These are phyloP conservation scores for Craterostigma plantagineum DNA, from an alignment of 257 asterid species.

Conservation along the genomic window DNA sequence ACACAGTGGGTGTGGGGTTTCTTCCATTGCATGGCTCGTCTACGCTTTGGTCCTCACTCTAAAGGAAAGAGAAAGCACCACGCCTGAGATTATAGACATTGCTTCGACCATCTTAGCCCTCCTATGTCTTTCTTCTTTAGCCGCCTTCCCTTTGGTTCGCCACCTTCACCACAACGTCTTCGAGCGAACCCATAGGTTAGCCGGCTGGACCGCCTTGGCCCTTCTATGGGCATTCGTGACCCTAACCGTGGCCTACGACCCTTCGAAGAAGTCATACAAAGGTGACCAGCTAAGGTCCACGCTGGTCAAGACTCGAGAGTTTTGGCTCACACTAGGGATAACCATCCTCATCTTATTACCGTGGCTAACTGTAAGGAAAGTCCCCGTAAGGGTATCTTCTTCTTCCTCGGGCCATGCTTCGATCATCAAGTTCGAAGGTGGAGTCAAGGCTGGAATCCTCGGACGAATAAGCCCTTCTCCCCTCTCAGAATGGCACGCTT, in stretches of 20 bases:
- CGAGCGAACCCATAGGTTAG: slow-evolving; percentile 50
- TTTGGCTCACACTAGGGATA: slow-evolving; percentile 31
- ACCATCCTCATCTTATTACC: slow-evolving; percentile 32
- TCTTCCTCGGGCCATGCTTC: slow-evolving; percentile 66
- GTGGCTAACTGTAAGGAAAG: slow-evolving; percentile 44
- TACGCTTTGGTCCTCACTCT: slow-evolving; percentile 36
- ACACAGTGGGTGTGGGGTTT: slow-evolving; percentile 56
- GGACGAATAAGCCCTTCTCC: slow-evolving; percentile 72
- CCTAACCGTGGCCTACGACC: slow-evolving; percentile 34
- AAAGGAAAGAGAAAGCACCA: slow-evolving; percentile 23
- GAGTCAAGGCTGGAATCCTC: slow-evolving; percentile 39
- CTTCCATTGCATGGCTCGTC: slow-evolving; percentile 50
- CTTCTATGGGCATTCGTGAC: slow-evolving; percentile 40
- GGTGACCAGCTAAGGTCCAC: neutral
- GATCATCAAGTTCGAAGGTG: slow-evolving; percentile 45
- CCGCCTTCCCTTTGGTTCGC: slow-evolving; percentile 62
- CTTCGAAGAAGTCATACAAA: slow-evolving; percentile 23
- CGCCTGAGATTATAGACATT: slow-evolving; percentile 26
- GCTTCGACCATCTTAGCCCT: slow-evolving; percentile 34
- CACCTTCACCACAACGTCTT: slow-evolving; percentile 71
- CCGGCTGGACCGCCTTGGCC: slow-evolving; percentile 43
- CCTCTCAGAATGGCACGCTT: slow-evolving; percentile 65
- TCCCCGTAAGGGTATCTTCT: slow-evolving; percentile 25
- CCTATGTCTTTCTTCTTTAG: slow-evolving; percentile 28
- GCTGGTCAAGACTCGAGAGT: slow-evolving; percentile 25